Evolutionary conservation across 2,329 filamentous ascomycete genomes (phyloP), one percentile per base, ranked within the genome.

Genomic region (Paracorniculantispora psalliotae): DNA sequence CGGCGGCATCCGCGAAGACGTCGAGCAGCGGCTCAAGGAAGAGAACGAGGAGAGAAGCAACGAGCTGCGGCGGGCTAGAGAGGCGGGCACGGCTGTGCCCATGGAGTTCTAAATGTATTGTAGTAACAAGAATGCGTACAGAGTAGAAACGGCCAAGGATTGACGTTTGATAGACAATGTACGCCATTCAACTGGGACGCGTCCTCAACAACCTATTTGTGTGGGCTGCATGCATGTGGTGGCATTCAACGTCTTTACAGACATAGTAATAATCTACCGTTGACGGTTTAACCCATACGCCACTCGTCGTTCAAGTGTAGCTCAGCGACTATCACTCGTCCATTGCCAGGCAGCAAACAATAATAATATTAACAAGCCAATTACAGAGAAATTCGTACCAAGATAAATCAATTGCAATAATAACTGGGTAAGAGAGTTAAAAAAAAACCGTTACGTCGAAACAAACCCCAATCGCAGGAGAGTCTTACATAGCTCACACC

Each of bases 11-110:
- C 78, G 89, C 63, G 84, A 88, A 59, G 83, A 90, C 57, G 83
- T 90, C 1, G 89, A 92, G 67, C 80, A 83, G 57, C 77, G 81
- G 63, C 72, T 91, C 51, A 84, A 83, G 65, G 87, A 90, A 66
- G 83, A 87, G 68, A 77, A 76, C 17, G 81, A 86, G 56, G 83
- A 86, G 59, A 79, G 75, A 62, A 79, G 86, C 61, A 81, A 85
- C 23, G 70, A 74, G 30, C 67, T 80, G 48, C 78, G 84, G 59
- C 78, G 72, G 63, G 73, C 78, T 17, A 77, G 77, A 49, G 83
- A 89, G 66, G 82, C 83, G 62, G 85, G 80, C 1, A 65, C 85
- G 2, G 85, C 83, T 13, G 75, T 77, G 13, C 72, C 77, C 2
- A 83, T 85, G 83, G 84, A 87, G 69, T 70, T 73, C 50, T 79